A percentile compares a stretch with the other conserved stretches of the same genome.
Conservation (phyloP, 2,329 filamentous ascomycete species). For the Setomelanomma holmii region DNA sequence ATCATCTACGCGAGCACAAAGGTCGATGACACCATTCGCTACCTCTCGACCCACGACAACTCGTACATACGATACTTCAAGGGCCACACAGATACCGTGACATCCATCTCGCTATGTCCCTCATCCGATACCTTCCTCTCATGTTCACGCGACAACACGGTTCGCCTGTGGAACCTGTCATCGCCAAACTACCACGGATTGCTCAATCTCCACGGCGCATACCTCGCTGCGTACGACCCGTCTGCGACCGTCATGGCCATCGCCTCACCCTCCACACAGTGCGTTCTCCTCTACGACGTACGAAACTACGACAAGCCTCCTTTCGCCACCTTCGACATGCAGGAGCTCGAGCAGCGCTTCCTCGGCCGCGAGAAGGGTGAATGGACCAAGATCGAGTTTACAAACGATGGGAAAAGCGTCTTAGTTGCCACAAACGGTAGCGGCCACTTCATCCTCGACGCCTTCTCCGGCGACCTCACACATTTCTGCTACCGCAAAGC, state of each 20-base stretch:
- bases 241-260: constrained; percentile 92
- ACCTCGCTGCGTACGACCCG: constrained; percentile 88
- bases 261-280: constrained; percentile 79
- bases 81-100: constrained; percentile 86
- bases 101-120: constrained; percentile 82
- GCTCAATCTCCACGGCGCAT: constrained; percentile 79
- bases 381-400: constrained; percentile 94
- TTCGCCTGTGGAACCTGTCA: constrained; percentile 87
- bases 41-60: constrained; percentile 92
- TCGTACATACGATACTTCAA: constrained; percentile 96
- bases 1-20: constrained; percentile 97
- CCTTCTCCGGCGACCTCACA: constrained; percentile 82
- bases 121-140: constrained; percentile 91
- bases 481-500: constrained; percentile 68
- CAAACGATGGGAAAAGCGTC: constrained; percentile 90
- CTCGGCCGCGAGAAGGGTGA: constrained; percentile 60
- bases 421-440: constrained; percentile 82
- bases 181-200: constrained; percentile 82
- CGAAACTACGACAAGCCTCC: constrained; percentile 93
- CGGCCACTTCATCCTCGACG: constrained; percentile 92
- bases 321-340: constrained; percentile 83
- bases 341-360: constrained; percentile 64
- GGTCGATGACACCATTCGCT: constrained; percentile 87
- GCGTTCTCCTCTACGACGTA: constrained; percentile 87
- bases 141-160: constrained; percentile 87